These are phyloP conservation scores for Mucor saturninus DNA, from an alignment of 371 early-diverging fungal species.

Conservation along the genomic window DNA sequence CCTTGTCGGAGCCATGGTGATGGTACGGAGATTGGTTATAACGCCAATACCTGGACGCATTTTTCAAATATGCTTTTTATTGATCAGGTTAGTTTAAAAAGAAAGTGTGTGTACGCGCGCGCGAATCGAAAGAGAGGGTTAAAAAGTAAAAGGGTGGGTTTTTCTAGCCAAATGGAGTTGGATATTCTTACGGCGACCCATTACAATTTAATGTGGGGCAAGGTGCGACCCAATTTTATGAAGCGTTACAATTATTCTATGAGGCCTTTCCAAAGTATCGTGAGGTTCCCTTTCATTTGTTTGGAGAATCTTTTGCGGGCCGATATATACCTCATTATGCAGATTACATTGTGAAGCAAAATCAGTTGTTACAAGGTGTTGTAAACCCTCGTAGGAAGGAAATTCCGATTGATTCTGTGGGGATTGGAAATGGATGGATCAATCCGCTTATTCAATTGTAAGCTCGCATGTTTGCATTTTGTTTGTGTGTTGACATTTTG, in stretches of 20 bases:
- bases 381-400: background rate
- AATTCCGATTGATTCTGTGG: constrained; percentile 32
- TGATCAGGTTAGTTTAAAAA: constrained; percentile 61
- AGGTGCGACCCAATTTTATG: constrained; percentile 54
- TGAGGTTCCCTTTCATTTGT: constrained; percentile 43
- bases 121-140: too few relatives aligned
- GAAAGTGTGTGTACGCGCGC: too few relatives aligned
- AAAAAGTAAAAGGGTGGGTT: background rate
- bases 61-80: constrained; percentile 83
- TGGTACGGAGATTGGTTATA: constrained; percentile 55
- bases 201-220: constrained; percentile 53
- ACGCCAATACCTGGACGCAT: constrained; percentile 78
- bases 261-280: constrained; percentile 62
- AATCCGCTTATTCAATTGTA: constrained; percentile 37
- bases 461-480: background rate
- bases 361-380: background rate
- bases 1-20: constrained; percentile 65
- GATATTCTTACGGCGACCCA: constrained; percentile 71
- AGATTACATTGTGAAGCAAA: constrained; percentile 32
- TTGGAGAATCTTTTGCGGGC: constrained; percentile 79
- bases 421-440: constrained; percentile 38
- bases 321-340: constrained; percentile 78
- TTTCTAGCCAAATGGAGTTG: constrained; percentile 69
- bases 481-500: background rate
- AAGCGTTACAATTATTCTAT: constrained; percentile 73